Conservation (phyloP, 257 asterid genomes). For the Asclepias syriaca region DNA sequence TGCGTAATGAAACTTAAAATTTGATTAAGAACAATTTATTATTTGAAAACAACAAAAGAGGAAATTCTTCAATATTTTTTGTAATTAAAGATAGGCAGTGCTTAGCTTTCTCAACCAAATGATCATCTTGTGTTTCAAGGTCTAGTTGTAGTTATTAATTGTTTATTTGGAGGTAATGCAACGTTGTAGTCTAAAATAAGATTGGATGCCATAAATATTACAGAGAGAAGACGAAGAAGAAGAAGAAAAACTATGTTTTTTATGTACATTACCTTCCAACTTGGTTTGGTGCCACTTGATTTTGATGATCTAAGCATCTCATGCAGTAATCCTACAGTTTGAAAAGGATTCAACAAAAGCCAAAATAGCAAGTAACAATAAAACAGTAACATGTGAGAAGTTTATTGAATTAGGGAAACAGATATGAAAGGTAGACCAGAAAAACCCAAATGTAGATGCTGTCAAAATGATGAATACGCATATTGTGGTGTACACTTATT, state of each 20-base stretch:
- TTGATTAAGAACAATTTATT: background rate
- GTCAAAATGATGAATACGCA: background rate
- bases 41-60: background rate
- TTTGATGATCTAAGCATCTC: constrained; percentile 84
- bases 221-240: constrained; percentile 1
- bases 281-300: constrained; percentile 62
- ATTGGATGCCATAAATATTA: background rate
- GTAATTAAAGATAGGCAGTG: background rate
- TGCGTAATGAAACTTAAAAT: background rate
- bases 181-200: background rate
- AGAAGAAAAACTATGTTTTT: background rate
- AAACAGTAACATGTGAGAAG: constrained; percentile 3
- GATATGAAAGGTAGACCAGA: background rate
- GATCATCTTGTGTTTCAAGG: background rate
- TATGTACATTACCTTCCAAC: constrained; percentile 75
- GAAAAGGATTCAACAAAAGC: constrained; percentile 7
- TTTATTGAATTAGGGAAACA: background rate
- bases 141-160: background rate
- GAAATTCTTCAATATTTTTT: background rate
- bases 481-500: background rate
- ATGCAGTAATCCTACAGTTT: constrained; percentile 51
- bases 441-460: background rate
- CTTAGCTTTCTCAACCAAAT: background rate
- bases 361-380: constrained; percentile 21
- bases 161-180: background rate